Base-by-base conservation (phyloP, 495 filamentous ascomycete genomes). In the Viridothelium virens region DNA sequence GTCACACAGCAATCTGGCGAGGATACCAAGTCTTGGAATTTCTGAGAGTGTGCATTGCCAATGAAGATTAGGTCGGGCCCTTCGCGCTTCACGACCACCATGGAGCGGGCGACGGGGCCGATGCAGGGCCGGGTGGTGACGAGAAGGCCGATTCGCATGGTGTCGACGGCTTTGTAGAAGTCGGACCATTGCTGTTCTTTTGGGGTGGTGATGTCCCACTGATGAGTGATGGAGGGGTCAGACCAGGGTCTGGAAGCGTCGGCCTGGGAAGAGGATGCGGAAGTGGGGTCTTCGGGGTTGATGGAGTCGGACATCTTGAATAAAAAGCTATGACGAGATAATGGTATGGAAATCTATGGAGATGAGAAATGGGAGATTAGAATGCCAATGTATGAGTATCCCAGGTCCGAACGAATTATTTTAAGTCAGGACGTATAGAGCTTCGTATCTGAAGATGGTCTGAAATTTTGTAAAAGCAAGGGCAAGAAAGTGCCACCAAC, bases 1-100 rank as follows among this genome's bases (percentile, higher is more conserved):
- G 73, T 76, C 44, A 81, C 47, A 53, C 75, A 73, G 53, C 66
- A 71, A 18, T 70, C 72, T 2, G 63, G 66, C 73, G 73, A 73
- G 61, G 66, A 33, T 47, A 73, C 66, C 44, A 81, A 66, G 67
- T 81, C 79, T 41, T 67, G 33, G 69, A 80, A 79, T 47, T 81
- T 81, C 38, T 74, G 63, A 50, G 74, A 77, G 70, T 79, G 69
- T 1, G n/a, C 65, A 72, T 81, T 81, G 70, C 76, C 73, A 63
- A 81, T 73, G 74, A 78, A 80, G 68, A 78, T 74, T 67, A 80
- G 75, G 69, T 81, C 79, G 31, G 79, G 79, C 3, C 79, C 79
- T 39, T 46, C 56, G 61, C 77, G 77, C 68, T 77, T 78, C 59
- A 76, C 77, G 31, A 79, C 68, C 47, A 73, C 77, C 79, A 81